Conservation (phyloP, 306 rosid genomes). For the Adenanthera pavonina region DNA sequence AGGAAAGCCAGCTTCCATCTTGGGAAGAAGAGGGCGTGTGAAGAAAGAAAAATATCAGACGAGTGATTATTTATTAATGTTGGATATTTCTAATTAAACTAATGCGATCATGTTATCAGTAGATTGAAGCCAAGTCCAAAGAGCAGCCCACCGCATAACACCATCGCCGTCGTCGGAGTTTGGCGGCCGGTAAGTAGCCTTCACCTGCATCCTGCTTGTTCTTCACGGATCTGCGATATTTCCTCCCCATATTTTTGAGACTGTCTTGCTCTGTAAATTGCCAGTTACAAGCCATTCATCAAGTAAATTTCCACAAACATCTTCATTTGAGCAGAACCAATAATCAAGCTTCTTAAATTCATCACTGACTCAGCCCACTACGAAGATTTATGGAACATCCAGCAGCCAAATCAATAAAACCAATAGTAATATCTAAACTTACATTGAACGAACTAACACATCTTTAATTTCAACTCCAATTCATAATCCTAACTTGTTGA, state of each 20-base stretch:
- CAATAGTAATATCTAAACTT: too few relatives aligned
- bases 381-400: not conserved
- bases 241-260: not conserved
- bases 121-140: not conserved
- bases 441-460: not conserved
- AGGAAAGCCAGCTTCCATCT: not conserved
- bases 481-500: too few relatives aligned
- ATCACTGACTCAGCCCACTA: not conserved
- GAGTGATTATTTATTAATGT: too few relatives aligned
- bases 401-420: not conserved
- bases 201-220: not conserved
- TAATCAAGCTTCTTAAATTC: not conserved
- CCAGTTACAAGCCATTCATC: not conserved
- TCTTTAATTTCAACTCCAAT: too few relatives aligned
- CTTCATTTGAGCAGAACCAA: not conserved
- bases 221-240: not conserved
- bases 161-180: not conserved
- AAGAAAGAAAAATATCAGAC: not conserved
- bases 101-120: too few relatives aligned
- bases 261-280: not conserved
- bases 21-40: not conserved
- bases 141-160: not conserved
- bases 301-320: not conserved
- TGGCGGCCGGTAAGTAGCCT: not conserved
- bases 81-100: too few relatives aligned